These are phyloP conservation scores for Pythium biforme DNA, from an alignment of 352 stramenopile genomes.

Conservation along the genomic window DNA sequence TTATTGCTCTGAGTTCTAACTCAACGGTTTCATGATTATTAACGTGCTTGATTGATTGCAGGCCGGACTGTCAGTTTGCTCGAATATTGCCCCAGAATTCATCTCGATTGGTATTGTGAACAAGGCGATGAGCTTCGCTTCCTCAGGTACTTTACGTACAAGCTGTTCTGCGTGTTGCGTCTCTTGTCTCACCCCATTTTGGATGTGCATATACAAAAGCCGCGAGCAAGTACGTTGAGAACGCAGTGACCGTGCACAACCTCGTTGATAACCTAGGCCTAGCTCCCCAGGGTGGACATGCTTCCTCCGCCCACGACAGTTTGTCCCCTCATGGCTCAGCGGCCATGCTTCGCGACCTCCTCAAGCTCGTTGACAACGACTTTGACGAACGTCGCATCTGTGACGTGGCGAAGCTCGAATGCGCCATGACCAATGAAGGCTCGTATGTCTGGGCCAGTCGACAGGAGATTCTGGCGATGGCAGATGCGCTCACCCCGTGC, in stretches of 20 bases:
- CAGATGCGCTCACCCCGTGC: slow-evolving; percentile 24
- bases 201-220: too few relatives aligned
- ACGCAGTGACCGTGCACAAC: slow-evolving; percentile 15
- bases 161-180: not conserved
- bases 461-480: slow-evolving; percentile 26
- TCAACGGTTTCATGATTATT: too few relatives aligned
- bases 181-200: too few relatives aligned
- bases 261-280: slow-evolving; percentile 21
- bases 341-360: slow-evolving; percentile 25
- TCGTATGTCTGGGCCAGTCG: slow-evolving; percentile 27
- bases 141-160: not conserved
- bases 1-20: not conserved
- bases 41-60: slow-evolving; percentile 2
- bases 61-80: slow-evolving; percentile 20
- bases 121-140: slow-evolving; percentile 17
- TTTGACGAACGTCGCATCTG: slow-evolving; percentile 28
- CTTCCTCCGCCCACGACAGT: too few relatives aligned
- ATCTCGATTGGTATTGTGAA: slow-evolving; percentile 23
- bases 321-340: too few relatives aligned
- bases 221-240: slow-evolving; percentile 3
- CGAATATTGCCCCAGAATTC: slow-evolving; percentile 19
- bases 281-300: too few relatives aligned
- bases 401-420: slow-evolving; percentile 24
- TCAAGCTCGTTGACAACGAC: slow-evolving; percentile 15
- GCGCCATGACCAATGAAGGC: slow-evolving; percentile 18